Percentiles rank a stretch among this genome's conserved stretches.
These are phyloP conservation scores for Pythium dissotocum DNA, from an alignment of 352 stramenopile species.

Conservation along the genomic window DNA sequence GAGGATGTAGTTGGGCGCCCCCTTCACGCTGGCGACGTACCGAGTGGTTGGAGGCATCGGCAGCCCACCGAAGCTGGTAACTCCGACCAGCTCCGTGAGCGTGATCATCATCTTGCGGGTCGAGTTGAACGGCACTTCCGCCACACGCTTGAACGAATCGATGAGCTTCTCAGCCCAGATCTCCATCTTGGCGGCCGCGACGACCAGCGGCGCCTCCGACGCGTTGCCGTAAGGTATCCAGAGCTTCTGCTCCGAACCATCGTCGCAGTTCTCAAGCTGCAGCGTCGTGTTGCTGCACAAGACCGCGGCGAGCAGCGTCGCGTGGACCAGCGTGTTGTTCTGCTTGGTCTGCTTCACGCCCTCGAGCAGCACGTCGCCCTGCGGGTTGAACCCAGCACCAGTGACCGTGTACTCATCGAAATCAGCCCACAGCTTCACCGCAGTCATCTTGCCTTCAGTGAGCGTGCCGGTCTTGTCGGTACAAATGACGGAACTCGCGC, in stretches of 20 bases:
- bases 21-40: slow-evolving; percentile 30
- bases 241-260: slow-evolving; percentile 5
- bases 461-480: slow-evolving; percentile 93
- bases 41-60: slow-evolving; percentile 6
- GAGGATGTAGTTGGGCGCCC: slow-evolving; percentile 32
- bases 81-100: slow-evolving; percentile 20
- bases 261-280: slow-evolving; percentile 26
- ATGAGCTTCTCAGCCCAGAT: slow-evolving; percentile 34
- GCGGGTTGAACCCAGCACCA: slow-evolving; percentile 36
- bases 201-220: slow-evolving; percentile 44
- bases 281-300: slow-evolving; percentile 54
- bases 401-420: slow-evolving; percentile 39
- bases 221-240: slow-evolving; percentile 43
- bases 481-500: slow-evolving; percentile 82
- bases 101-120: slow-evolving; percentile 90
- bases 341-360: slow-evolving; percentile 25
- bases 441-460: slow-evolving; percentile 69
- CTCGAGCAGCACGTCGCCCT: slow-evolving; percentile 29
- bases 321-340: slow-evolving; percentile 34
- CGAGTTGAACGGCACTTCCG: slow-evolving; percentile 92
- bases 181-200: slow-evolving; percentile 43
- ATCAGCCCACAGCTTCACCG: slow-evolving; percentile 45
- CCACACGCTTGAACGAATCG: slow-evolving; percentile 48
- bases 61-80: slow-evolving; percentile 15
- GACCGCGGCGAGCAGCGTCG: slow-evolving; percentile 37